Percentiles rank a stretch among this genome's conserved stretches.
These are phyloP conservation scores for Centrapalus pauciflorus DNA, from an alignment of 129 eudicot species.

Conservation along the genomic window DNA sequence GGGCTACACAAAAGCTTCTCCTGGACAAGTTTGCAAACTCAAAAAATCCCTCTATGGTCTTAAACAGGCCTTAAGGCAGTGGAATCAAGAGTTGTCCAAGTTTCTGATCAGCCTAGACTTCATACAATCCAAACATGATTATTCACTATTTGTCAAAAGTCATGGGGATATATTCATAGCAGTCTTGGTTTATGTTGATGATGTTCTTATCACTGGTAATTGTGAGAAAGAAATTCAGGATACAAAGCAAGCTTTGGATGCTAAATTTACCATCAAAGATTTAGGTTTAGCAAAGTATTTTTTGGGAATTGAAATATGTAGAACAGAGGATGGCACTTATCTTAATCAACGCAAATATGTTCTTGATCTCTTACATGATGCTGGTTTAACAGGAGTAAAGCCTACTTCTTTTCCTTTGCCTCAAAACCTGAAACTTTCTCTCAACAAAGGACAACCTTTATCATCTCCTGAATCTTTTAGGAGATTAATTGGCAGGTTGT, in stretches of 20 bases:
- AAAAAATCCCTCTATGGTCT: not conserved
- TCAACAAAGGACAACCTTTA: not conserved
- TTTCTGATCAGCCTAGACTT: not conserved
- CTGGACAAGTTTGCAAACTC: not conserved
- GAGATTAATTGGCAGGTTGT: not conserved
- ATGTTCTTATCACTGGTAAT: not conserved
- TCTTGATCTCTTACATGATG: too few species aligned
- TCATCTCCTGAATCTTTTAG: not conserved
- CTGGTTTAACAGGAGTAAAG: not conserved
- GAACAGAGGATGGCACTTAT: not conserved
- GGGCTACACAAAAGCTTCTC: not conserved
- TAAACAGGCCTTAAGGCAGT: not conserved
- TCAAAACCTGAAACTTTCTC: not conserved
- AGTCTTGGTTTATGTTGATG: not conserved
- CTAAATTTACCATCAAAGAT: not conserved
- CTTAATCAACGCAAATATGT: not conserved
- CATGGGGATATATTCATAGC: not conserved
- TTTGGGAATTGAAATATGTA: not conserved
- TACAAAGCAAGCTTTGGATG: not conserved
- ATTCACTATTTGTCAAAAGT: not conserved
- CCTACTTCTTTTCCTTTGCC: not conserved
- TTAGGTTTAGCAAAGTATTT: not conserved
- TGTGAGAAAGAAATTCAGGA: not conserved
- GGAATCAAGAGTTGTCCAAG: not conserved
- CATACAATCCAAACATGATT: not conserved